Conservation (phyloP, 2,329 filamentous ascomycete genomes). For the Chrysoporthe deuterocubensis region DNA sequence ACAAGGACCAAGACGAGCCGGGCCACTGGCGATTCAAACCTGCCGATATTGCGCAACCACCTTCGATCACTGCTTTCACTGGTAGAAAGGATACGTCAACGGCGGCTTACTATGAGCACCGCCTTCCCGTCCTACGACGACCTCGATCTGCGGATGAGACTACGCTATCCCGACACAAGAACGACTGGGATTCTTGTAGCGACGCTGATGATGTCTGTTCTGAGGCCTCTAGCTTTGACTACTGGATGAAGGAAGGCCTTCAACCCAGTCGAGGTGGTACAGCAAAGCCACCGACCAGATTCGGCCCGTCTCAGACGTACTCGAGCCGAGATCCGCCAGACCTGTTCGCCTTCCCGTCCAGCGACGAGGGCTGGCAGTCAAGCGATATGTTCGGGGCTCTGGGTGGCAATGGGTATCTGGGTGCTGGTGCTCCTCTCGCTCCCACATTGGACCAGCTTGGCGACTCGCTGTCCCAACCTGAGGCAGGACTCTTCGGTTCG, state of each 20-base stretch:
- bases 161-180: slow-evolving; percentile 44
- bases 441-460: slow-evolving; percentile 49
- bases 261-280: slow-evolving; percentile 41
- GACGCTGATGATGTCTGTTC: slow-evolving; percentile 50
- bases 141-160: slow-evolving; percentile 54
- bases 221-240: slow-evolving; percentile 56
- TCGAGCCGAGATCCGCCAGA: slow-evolving; percentile 46
- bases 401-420: slow-evolving; percentile 40
- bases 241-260: slow-evolving; percentile 61
- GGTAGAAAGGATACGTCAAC: slow-evolving; percentile 35
- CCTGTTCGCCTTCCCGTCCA: slow-evolving; percentile 56
- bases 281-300: not conserved
- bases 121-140: slow-evolving; percentile 41
- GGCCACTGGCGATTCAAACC: slow-evolving; percentile 24
- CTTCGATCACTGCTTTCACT: slow-evolving; percentile 40
- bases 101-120: slow-evolving; percentile 37
- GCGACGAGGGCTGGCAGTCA: slow-evolving; percentile 50
- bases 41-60: slow-evolving; percentile 33
- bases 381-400: slow-evolving; percentile 51
- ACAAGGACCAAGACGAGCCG: slow-evolving; percentile 11
- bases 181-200: slow-evolving; percentile 52
- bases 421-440: slow-evolving; percentile 37
- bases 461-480: slow-evolving; percentile 49
- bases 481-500: slow-evolving; percentile 42
- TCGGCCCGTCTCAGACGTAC: not conserved